A percentile compares a stretch with the other conserved stretches of the same genome.
phyloP scores from a whole-genome alignment of 768 basidiomycete species.

The Collybiopsis confluens region DNA sequence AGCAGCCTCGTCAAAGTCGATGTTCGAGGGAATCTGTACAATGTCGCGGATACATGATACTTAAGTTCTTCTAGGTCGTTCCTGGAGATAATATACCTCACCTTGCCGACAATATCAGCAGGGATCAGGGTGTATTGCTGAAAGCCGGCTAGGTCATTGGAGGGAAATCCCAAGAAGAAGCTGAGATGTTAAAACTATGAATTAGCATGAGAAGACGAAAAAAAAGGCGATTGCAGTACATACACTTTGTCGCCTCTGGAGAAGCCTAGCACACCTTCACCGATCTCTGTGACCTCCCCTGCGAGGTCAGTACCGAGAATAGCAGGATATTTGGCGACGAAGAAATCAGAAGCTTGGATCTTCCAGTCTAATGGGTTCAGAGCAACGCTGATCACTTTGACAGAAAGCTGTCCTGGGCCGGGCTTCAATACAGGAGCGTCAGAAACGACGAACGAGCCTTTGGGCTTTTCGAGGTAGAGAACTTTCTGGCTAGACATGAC shows the following conservation, averaged over 20 bases:
- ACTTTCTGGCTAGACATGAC: conserved; percentile 7
- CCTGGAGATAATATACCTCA: conserved; percentile 20
- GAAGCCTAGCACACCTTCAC: conserved; percentile 46
- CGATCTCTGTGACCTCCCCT: conserved; percentile 47
- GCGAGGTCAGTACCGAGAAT: conserved; percentile 47
- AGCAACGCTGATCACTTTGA: not conserved
- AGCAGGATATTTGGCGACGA: conserved; percentile 38
- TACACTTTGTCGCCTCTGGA: conserved; percentile 53
- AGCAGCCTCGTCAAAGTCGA: conserved; percentile 45
- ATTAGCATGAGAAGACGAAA: not conserved
- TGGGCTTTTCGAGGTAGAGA: not conserved
- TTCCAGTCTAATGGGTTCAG: conserved; percentile 6
- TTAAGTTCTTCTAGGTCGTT: conserved; percentile 28
- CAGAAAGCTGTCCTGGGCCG: conserved; percentile 3
- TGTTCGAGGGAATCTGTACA: conserved; percentile 42
- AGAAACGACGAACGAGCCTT: conserved; percentile 4
- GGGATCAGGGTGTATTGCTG: conserved; percentile 42
- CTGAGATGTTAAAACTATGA: conserved; percentile 18
- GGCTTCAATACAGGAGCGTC: not conserved
- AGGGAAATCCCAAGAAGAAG: conserved; percentile 34
- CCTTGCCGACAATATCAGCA: conserved; percentile 38
- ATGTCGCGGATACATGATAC: conserved; percentile 32
- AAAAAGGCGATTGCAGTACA: conserved; percentile 10
- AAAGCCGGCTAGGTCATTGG: conserved; percentile 34
- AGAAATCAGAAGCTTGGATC: conserved; percentile 35